phyloP scores from a whole-genome alignment of 768 basidiomycete species.

The Rhodotorula kratochvilovae region DNA sequence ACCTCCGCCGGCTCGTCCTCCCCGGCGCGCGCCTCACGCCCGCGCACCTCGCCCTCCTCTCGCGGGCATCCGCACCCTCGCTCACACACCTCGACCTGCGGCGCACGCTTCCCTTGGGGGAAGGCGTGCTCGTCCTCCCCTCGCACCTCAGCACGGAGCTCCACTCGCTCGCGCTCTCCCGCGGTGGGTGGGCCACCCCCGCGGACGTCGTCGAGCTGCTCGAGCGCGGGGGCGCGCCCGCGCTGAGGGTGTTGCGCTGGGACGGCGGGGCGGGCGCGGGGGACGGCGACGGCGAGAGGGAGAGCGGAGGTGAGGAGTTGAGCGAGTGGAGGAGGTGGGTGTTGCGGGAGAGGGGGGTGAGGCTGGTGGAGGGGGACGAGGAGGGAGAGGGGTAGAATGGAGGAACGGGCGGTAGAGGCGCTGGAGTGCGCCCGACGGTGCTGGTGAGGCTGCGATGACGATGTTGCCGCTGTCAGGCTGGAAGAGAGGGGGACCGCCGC shows the following conservation, averaged over 20 bases:
- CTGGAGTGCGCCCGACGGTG: no score
- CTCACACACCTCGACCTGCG: neutral
- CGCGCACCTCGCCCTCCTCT: conserved; percentile 6
- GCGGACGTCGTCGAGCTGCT: neutral
- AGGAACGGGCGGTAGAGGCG: no score
- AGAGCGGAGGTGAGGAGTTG: neutral
- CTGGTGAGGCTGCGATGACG: no score
- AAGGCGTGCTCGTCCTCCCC: neutral
- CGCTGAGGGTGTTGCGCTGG: neutral
- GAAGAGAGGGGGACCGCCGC: no score
- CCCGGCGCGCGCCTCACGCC: neutral
- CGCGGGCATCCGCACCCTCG: neutral
- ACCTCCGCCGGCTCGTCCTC: neutral
- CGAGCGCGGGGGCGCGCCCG: neutral
- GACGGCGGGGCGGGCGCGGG: neutral
- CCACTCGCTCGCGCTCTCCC: neutral
- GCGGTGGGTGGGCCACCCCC: neutral
- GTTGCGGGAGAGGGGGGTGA: neutral
- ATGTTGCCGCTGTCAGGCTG: no score
- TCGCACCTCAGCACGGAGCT: neutral
- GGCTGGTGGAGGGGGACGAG: neutral
- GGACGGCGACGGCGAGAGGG: neutral
- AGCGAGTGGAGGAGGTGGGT: neutral
- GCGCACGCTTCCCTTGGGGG: neutral
- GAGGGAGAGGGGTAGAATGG: no score